These are phyloP conservation scores for Pythium brassicae DNA, from an alignment of 352 stramenopile genomes.

Conservation along the genomic window DNA sequence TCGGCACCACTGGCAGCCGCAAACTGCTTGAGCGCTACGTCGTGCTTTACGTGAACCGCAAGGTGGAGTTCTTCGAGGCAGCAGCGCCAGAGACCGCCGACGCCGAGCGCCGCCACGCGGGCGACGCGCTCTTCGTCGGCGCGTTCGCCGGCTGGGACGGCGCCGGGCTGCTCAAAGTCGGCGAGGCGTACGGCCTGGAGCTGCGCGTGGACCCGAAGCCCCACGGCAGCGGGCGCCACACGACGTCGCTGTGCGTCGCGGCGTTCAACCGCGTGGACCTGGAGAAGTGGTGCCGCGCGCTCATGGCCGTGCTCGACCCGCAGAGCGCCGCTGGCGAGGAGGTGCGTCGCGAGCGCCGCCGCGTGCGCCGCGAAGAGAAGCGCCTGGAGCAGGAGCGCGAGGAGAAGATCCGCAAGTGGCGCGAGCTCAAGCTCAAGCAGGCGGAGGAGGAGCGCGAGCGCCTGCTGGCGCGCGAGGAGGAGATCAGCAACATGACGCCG, in stretches of 20 bases:
- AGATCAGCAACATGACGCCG: constrained; percentile 77
- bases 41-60: constrained; percentile 76
- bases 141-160: constrained; percentile 82
- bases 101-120: constrained; percentile 23
- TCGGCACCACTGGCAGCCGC: constrained; percentile 1
- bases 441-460: constrained; percentile 52
- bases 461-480: constrained; percentile 48
- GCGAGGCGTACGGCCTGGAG: constrained; percentile 73
- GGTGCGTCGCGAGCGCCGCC: constrained; percentile 46
- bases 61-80: constrained; percentile 67
- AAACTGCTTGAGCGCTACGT: constrained; percentile 49
- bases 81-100: background rate
- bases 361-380: constrained; percentile 60
- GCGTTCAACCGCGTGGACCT: constrained; percentile 80
- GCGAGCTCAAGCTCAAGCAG: constrained; percentile 51
- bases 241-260: constrained; percentile 52
- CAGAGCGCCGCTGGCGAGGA: constrained; percentile 54
- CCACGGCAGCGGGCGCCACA: constrained; percentile 14
- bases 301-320: constrained; percentile 69
- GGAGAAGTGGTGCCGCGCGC: constrained; percentile 76
- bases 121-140: constrained; percentile 41
- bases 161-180: constrained; percentile 54
- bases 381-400: constrained; percentile 44
- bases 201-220: constrained; percentile 64
- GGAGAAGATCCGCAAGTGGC: constrained; percentile 68